phyloP scores from a whole-genome alignment of 225 moss, liverwort and hornwort genomes.

The Bryum argenteum region DNA sequence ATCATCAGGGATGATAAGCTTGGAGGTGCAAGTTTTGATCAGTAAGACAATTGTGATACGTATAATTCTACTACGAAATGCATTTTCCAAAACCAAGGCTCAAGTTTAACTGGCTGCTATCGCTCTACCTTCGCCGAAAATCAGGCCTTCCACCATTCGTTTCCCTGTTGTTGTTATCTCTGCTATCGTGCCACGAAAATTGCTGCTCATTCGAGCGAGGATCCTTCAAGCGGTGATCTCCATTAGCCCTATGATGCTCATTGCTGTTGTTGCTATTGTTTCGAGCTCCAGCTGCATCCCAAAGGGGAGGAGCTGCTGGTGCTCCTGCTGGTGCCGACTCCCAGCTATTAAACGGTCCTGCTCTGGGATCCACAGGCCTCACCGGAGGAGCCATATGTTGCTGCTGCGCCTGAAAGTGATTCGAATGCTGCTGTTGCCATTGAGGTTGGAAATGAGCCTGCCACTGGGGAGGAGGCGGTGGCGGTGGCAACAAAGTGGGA shows the following conservation, averaged over 20 bases:
- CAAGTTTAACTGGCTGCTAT: neutral
- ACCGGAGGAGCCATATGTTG: conserved; percentile 32
- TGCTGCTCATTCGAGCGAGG: conserved; percentile 46
- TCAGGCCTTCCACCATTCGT: conserved; percentile 41
- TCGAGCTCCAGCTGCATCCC: conserved; percentile 40
- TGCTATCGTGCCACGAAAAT: conserved; percentile 51
- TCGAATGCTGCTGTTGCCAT: conserved; percentile 37
- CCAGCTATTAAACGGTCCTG: conserved; percentile 39
- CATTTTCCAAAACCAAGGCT: conserved; percentile 17
- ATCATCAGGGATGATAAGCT: conserved; percentile 35
- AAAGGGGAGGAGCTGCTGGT: conserved; percentile 26
- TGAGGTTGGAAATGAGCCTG: conserved; percentile 54
- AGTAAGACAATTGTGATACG: conserved; percentile 21
- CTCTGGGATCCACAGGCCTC: conserved; percentile 49
- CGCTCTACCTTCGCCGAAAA: conserved; percentile 46
- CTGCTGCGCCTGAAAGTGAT: conserved; percentile 35
- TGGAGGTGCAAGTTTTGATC: conserved; percentile 15
- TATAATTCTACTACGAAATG: neutral
- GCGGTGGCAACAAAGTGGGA: conserved; percentile 34
- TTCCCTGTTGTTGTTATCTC: conserved; percentile 42
- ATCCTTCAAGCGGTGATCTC: conserved; percentile 49
- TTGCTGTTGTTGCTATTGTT: conserved; percentile 9
- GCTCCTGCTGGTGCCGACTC: conserved; percentile 21
- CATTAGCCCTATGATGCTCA: conserved; percentile 43
- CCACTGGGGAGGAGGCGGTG: conserved; percentile 45